Conservation (phyloP, 306 rosid species). For the Citrullus colocynthis region DNA sequence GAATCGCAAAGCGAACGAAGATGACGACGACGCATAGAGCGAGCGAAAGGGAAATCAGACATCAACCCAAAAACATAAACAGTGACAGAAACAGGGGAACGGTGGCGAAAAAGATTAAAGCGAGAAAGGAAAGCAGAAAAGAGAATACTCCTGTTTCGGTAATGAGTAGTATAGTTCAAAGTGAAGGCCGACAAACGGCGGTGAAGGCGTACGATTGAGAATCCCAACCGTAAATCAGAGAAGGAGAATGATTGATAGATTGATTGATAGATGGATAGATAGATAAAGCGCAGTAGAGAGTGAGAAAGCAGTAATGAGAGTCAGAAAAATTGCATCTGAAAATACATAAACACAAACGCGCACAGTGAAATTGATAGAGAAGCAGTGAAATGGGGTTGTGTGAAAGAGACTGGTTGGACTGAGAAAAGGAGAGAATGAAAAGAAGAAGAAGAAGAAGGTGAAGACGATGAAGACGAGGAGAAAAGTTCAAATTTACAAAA, state of each 20-base stretch:
- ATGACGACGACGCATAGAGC: background rate
- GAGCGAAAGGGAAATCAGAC: background rate
- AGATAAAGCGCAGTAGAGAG: background rate
- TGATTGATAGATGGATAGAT: background rate
- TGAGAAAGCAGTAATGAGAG: constrained; percentile 9
- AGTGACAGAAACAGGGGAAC: background rate
- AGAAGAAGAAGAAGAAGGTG: background rate
- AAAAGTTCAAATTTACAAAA: background rate
- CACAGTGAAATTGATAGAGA: background rate
- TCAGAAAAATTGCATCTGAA: constrained; percentile 1
- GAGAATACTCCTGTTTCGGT: background rate
- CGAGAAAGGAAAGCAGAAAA: constrained; percentile 7
- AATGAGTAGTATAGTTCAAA: background rate
- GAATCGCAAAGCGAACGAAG: background rate
- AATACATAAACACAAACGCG: background rate
- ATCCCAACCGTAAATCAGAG: constrained; percentile 43
- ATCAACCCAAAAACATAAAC: background rate
- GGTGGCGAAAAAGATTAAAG: background rate
- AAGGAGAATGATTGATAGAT: background rate
- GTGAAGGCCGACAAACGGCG: constrained; percentile 32
- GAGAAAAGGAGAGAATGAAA: background rate
- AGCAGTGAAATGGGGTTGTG: background rate
- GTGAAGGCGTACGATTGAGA: constrained; percentile 46
- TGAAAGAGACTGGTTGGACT: background rate
- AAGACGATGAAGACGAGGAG: background rate